phyloP scores from a whole-genome alignment of 345 rosid genomes.

The Moringa oleifera region DNA sequence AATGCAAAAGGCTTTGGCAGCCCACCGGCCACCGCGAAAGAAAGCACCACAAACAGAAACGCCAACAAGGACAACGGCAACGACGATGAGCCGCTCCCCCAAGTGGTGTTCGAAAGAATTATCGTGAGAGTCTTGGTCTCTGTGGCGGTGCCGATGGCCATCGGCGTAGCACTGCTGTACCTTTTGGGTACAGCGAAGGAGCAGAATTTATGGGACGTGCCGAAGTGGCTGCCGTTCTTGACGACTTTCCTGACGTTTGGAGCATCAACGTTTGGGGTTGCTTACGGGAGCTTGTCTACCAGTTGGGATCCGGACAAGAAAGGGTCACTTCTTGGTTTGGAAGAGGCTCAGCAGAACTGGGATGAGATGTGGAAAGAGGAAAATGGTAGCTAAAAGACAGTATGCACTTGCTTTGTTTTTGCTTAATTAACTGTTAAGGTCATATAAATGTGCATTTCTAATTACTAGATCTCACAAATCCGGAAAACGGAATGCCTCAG shows the following conservation, averaged over 20 bases:
- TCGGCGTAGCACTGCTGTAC: slow-evolving; percentile 35
- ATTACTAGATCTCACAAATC: no score
- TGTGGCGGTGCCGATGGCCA: slow-evolving; percentile 40
- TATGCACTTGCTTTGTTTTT: neutral
- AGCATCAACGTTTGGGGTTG: slow-evolving; percentile 59
- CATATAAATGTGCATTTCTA: no score
- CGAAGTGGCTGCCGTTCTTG: slow-evolving; percentile 51
- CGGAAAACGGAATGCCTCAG: no score
- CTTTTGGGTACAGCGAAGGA: slow-evolving; percentile 38
- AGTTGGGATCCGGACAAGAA: slow-evolving; percentile 58
- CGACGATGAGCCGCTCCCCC: slow-evolving; percentile 42
- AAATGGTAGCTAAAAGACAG: slow-evolving; percentile 8
- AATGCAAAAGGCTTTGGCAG: slow-evolving; percentile 41
- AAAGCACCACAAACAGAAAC: slow-evolving; percentile 9
- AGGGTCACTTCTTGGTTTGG: slow-evolving; percentile 62
- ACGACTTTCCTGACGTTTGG: slow-evolving; percentile 56
- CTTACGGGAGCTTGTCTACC: slow-evolving; percentile 73
- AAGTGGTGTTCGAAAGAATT: slow-evolving; percentile 43
- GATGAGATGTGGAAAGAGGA: slow-evolving; percentile 80
- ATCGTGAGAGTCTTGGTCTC: slow-evolving; percentile 41
- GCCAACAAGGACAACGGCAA: slow-evolving; percentile 13
- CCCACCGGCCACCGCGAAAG: slow-evolving; percentile 8
- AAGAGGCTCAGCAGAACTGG: slow-evolving; percentile 67
- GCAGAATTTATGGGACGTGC: slow-evolving; percentile 46
- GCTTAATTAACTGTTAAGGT: neutral